Conservation (phyloP, 2,329 filamentous ascomycete genomes). For the Cladosporium oxysporum region DNA sequence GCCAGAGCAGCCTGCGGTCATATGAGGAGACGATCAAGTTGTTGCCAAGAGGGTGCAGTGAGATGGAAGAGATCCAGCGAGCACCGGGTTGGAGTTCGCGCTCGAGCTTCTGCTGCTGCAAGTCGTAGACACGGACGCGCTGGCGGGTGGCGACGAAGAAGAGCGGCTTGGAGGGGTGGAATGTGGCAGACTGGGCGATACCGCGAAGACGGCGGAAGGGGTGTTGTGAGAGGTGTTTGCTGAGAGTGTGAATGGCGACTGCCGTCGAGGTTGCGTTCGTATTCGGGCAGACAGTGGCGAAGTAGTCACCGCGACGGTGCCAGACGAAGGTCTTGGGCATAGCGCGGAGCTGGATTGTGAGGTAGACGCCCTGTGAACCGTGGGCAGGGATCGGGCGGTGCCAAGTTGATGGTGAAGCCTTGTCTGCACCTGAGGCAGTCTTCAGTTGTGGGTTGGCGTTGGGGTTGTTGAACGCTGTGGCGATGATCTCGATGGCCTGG, state of each 20-base stretch:
- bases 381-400: conserved; percentile 72
- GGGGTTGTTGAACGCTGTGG: conserved; percentile 89
- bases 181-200: conserved; percentile 85
- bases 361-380: conserved; percentile 74
- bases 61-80: conserved; percentile 90
- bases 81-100: conserved; percentile 93
- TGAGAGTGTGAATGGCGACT: conserved; percentile 91
- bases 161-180: conserved; percentile 88
- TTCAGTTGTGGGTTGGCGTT: conserved; percentile 58
- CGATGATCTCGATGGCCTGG: conserved; percentile 18
- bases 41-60: conserved; percentile 89
- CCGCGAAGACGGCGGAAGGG: conserved; percentile 79
- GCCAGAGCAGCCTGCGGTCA: conserved; percentile 91
- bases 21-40: conserved; percentile 94
- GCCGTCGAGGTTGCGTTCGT: conserved; percentile 67
- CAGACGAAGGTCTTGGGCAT: conserved; percentile 83
- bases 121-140: conserved; percentile 89
- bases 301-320: conserved; percentile 93
- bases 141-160: conserved; percentile 97
- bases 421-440: conserved; percentile 57
- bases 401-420: conserved; percentile 80
- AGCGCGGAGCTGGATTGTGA: conserved; percentile 71
- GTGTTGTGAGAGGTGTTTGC: conserved; percentile 90
- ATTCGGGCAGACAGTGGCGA: conserved; percentile 83
- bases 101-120: conserved; percentile 85